Percentiles rank a stretch among this genome's conserved stretches.
Evolutionary conservation across 2,329 filamentous ascomycete genomes (phyloP).

Genomic region (Didymella sp.): DNA sequence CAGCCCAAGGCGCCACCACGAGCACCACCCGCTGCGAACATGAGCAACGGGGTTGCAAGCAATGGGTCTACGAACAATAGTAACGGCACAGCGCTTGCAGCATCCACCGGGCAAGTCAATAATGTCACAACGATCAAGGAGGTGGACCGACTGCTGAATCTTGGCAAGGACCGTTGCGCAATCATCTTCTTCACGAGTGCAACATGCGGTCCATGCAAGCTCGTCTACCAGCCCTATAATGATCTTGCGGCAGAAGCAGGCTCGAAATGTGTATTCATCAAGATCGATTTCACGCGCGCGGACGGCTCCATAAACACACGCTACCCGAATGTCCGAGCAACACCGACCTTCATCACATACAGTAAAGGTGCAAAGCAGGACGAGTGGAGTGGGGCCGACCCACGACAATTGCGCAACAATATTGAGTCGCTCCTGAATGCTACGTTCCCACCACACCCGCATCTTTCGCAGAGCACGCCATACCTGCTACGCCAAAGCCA

Average conservation of each 20-base stretch:
- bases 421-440: slow-evolving; percentile 76
- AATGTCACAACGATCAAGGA: slow-evolving; percentile 66
- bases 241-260: slow-evolving; percentile 77
- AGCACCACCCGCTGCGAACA: slow-evolving; percentile 18
- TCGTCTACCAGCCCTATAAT: slow-evolving; percentile 82
- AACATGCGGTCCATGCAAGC: slow-evolving; percentile 84
- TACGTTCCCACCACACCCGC: slow-evolving; percentile 77
- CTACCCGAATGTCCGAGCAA: slow-evolving; percentile 69
- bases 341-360: slow-evolving; percentile 89
- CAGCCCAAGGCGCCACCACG: slow-evolving; percentile 29
- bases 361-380: slow-evolving; percentile 76
- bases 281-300: slow-evolving; percentile 77
- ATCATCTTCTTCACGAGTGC: slow-evolving; percentile 92
- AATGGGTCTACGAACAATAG: slow-evolving; percentile 16
- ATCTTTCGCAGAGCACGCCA: slow-evolving; percentile 73
- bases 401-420: slow-evolving; percentile 71
- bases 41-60: slow-evolving; percentile 19
- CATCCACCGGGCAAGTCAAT: slow-evolving; percentile 61
- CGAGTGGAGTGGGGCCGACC: slow-evolving; percentile 81
- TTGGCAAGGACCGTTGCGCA: slow-evolving; percentile 71
- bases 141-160: slow-evolving; percentile 66
- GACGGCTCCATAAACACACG: slow-evolving; percentile 68
- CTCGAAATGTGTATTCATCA: slow-evolving; percentile 74
- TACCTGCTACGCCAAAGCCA: slow-evolving; percentile 69
- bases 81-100: slow-evolving; percentile 25